Conservation (phyloP, 1,284 basidiomycete genomes). For the Austroboletus niveus region DNA sequence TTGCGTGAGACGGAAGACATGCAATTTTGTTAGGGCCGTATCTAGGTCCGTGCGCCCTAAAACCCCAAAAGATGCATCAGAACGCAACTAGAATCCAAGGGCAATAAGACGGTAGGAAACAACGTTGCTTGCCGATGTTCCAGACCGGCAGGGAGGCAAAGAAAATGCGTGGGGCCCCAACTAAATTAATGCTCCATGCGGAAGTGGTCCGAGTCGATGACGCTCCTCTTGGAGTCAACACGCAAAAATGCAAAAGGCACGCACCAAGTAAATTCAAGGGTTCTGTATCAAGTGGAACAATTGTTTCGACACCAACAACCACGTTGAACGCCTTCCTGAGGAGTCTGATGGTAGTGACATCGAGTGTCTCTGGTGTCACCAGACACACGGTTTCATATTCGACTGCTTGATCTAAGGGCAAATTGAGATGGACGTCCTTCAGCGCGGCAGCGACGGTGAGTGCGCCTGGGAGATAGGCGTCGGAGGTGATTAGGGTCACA, state of each 20-base stretch:
- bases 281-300: conserved; percentile 61
- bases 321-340: conserved; percentile 80
- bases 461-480: conserved; percentile 90
- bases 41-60: conserved; percentile 90
- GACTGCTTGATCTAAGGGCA: conserved; percentile 54
- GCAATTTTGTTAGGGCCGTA: conserved; percentile 92
- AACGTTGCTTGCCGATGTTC: conserved; percentile 18
- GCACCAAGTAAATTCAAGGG: conserved; percentile 82
- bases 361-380: conserved; percentile 90
- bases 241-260: conserved; percentile 6
- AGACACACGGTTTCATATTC: conserved; percentile 87
- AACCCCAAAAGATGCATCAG: conserved; percentile 19
- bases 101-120: conserved; percentile 18
- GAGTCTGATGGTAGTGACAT: conserved; percentile 80
- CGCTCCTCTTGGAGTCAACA: background rate
- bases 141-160: conserved; percentile 3
- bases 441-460: conserved; percentile 84
- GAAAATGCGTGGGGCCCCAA: conserved; percentile 4
- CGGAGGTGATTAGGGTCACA: conserved; percentile 87
- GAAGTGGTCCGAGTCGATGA: background rate
- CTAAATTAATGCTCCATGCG: conserved; percentile 5
- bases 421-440: conserved; percentile 68
- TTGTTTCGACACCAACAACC: conserved; percentile 89
- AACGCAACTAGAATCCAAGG: conserved; percentile 3
- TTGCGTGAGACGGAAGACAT: conserved; percentile 87